phyloP scores from a whole-genome alignment of 2,329 filamentous ascomycete species.

The Eurotiales sp. region DNA sequence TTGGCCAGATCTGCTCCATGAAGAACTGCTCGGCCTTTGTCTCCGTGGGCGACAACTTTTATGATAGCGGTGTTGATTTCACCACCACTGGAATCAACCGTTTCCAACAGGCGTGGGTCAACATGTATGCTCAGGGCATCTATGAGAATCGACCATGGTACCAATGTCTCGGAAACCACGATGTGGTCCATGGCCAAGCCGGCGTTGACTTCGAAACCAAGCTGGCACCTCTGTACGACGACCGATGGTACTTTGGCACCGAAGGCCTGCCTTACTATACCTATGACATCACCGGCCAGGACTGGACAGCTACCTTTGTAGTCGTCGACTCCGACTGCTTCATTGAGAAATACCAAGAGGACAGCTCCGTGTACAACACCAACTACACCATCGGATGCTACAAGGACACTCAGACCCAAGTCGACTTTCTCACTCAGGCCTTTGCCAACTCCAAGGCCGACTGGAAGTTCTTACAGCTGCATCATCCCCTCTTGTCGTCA shows the following conservation, averaged over 20 bases:
- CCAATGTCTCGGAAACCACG: conserved; percentile 24
- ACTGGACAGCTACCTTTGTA: conserved; percentile 24
- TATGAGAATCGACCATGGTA: conserved; percentile 22
- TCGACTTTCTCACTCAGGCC: conserved; percentile 20
- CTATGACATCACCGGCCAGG: conserved; percentile 19
- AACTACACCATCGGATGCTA: conserved; percentile 21
- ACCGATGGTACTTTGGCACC: conserved; percentile 24
- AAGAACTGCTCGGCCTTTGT: conserved; percentile 24
- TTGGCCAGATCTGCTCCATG: conserved; percentile 20
- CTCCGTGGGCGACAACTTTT: conserved; percentile 26
- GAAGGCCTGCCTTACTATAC: conserved; percentile 20
- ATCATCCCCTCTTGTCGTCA: conserved; percentile 21
- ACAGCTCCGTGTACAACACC: conserved; percentile 21
- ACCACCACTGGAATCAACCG: conserved; percentile 21
- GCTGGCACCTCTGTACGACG: conserved; percentile 22
- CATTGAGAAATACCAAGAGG: conserved; percentile 20
- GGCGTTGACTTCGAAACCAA: conserved; percentile 25
- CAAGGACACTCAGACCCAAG: conserved; percentile 19
- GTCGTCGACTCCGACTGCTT: conserved; percentile 26
- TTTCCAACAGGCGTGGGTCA: conserved; percentile 21
- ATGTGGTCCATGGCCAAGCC: conserved; percentile 21
- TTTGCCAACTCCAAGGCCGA: conserved; percentile 21
- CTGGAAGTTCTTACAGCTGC: conserved; percentile 25
- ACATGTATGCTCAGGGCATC: conserved; percentile 21
- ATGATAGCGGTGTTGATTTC: conserved; percentile 25